A percentile compares a stretch with the other conserved stretches of the same genome.
Conservation (phyloP, 257 asterid species). For the Penstemon davidsonii region DNA sequence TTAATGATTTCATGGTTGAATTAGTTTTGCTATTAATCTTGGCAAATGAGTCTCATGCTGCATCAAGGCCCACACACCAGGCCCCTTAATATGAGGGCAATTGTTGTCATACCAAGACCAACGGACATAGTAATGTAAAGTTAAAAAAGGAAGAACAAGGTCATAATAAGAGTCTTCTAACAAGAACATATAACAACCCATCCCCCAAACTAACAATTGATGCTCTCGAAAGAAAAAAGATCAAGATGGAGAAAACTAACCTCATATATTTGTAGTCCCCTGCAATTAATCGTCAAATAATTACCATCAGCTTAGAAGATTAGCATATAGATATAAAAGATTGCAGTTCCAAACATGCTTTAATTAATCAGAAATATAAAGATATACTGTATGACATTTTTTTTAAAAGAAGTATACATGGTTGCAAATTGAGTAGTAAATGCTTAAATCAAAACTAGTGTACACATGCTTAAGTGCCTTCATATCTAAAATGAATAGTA, state of each 20-base stretch:
- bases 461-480: conserved; percentile 12
- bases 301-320: conserved; percentile 29
- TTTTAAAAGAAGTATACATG: no score
- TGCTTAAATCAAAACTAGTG: not conserved
- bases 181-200: not conserved
- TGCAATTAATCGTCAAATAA: conserved; percentile 44
- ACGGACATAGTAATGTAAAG: not conserved
- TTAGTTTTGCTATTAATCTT: no score
- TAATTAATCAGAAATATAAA: not conserved
- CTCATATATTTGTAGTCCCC: conserved; percentile 89
- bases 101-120: no score
- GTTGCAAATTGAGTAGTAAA: not conserved
- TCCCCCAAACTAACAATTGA: no score
- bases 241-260: conserved; percentile 41
- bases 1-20: no score
- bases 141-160: conserved; percentile 2
- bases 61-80: no score
- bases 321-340: conserved; percentile 1
- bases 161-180: conserved; percentile 17
- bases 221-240: not conserved
- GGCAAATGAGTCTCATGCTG: no score
- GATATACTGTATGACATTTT: no score
- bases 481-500: not conserved
- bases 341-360: not conserved
- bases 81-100: no score